A percentile compares a stretch with the other conserved stretches of the same genome.
phyloP scores from a whole-genome alignment of 208 protist genomes.

The Naegleria lovaniensis region DNA sequence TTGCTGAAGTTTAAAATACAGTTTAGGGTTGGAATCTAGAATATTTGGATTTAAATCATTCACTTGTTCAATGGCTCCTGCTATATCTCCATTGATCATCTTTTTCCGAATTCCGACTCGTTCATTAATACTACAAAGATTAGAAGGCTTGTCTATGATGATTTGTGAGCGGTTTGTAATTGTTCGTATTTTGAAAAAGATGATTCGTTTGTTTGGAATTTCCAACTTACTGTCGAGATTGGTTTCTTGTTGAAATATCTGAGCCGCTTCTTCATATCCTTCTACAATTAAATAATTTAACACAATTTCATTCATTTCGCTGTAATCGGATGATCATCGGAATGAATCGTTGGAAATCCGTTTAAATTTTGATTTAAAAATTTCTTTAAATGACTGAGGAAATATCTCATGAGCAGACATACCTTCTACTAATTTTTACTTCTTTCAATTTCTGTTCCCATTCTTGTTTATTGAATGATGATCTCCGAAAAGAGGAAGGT shows the following conservation, averaged over 20 bases:
- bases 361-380: no score
- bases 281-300: slow-evolving; percentile 72
- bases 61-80: slow-evolving; percentile 55
- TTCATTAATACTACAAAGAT: slow-evolving; percentile 37
- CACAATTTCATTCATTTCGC: slow-evolving; percentile 54
- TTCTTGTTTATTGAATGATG: neutral
- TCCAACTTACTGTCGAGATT: neutral
- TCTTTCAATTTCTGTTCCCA: neutral
- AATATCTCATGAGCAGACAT: no score
- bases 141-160: neutral
- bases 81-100: slow-evolving; percentile 56
- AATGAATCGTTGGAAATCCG: neutral
- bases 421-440: slow-evolving; percentile 17
- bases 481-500: neutral
- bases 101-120: slow-evolving; percentile 53
- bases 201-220: no score
- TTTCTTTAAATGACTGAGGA: no score
- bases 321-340: neutral
- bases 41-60: slow-evolving; percentile 66
- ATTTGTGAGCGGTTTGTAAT: no score
- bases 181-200: no score
- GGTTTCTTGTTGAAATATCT: slow-evolving; percentile 59
- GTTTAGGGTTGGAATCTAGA: slow-evolving; percentile 53
- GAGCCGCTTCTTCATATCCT: slow-evolving; percentile 67
- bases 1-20: slow-evolving; percentile 66